Conservation (phyloP, 345 rosid species). For the Pugionium dolabratum region DNA sequence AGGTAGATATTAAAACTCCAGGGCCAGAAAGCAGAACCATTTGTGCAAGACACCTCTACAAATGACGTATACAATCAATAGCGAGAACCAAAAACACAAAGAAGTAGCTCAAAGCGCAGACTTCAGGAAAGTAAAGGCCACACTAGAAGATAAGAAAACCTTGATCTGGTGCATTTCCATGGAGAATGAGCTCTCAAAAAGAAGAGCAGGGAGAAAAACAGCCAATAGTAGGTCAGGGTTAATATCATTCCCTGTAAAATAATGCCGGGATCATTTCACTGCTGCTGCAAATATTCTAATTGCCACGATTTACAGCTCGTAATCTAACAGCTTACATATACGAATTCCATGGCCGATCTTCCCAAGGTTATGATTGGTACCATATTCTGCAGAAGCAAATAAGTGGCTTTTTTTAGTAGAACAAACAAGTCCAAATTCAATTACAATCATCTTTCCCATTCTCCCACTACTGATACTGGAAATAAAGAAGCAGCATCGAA, state of each 20-base stretch:
- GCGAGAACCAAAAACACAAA: background rate
- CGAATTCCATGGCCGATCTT: conserved; percentile 83
- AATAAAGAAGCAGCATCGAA: conserved; percentile 2
- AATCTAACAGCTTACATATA: conserved; percentile 60
- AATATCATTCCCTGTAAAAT: conserved; percentile 74
- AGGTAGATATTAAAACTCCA: conserved; percentile 85
- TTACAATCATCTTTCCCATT: background rate
- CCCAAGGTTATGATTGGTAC: conserved; percentile 65
- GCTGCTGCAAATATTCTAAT: conserved; percentile 8
- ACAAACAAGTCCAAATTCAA: background rate
- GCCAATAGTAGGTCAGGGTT: conserved; percentile 84
- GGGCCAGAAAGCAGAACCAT: conserved; percentile 94
- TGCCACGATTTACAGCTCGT: conserved; percentile 1
- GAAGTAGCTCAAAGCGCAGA: conserved; percentile 2
- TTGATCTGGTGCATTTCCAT: conserved; percentile 92
- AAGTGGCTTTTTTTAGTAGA: too few species aligned
- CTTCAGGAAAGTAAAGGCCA: background rate
- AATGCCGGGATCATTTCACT: conserved; percentile 3
- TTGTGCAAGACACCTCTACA: conserved; percentile 81
- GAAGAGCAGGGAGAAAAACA: conserved; percentile 91
- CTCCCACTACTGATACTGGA: background rate
- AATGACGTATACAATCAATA: conserved; percentile 3
- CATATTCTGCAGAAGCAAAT: conserved; percentile 59
- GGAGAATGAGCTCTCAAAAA: conserved; percentile 88
- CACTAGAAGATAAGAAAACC: conserved; percentile 45